Conservation (phyloP, 306 rosid genomes). For the Glycine soja region DNA sequence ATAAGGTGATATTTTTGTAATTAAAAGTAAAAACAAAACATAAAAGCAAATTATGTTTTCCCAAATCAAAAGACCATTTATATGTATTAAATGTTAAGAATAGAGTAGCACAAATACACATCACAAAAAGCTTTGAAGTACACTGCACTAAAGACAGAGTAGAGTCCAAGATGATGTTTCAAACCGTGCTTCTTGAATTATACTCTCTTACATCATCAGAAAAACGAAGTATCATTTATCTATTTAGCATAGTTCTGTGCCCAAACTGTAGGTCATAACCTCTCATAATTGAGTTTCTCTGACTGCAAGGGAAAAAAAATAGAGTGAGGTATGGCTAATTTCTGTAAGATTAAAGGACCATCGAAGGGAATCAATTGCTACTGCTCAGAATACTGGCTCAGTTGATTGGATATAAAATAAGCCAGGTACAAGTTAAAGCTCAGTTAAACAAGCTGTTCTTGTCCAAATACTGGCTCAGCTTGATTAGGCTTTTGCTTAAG, state of each 20-base stretch:
- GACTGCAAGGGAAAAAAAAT: conserved; percentile 66
- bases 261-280: conserved; percentile 59
- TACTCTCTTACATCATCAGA: conserved; percentile 8
- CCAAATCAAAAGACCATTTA: neutral
- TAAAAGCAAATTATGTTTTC: neutral
- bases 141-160: conserved; percentile 1
- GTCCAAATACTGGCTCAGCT: neutral
- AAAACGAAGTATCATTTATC: conserved; percentile 4
- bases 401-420: neutral
- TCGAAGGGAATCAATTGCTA: too few species aligned
- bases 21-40: neutral
- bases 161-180: conserved; percentile 22
- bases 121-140: conserved; percentile 25
- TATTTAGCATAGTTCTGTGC: conserved; percentile 6
- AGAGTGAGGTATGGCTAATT: conserved; percentile 9
- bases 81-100: neutral
- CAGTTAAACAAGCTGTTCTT: neutral
- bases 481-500: neutral
- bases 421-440: neutral
- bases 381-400: too few species aligned
- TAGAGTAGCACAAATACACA: conserved; percentile 21
- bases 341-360: neutral
- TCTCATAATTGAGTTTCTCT: conserved; percentile 88
- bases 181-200: conserved; percentile 24
- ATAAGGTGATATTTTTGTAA: neutral